Evolutionary conservation across 192 early-diverging fungal species (phyloP).

Genomic region (Bifiguratus adelaidae): DNA sequence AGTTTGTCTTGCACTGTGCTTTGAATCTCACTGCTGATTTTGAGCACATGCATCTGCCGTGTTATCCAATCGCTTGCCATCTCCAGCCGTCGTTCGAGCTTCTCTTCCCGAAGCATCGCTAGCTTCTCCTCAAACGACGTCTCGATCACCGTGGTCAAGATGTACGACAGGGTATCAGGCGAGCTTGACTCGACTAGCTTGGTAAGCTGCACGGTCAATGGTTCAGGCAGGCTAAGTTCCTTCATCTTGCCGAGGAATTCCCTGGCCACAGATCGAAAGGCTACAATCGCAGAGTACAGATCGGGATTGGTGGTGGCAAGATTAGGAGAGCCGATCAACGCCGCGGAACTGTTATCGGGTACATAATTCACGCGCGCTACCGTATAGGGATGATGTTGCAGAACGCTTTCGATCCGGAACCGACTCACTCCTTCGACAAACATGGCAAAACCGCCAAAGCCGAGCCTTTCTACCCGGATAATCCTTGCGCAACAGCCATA

Average conservation of each 20-base stretch:
- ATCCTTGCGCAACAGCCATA: slow-evolving; percentile 41
- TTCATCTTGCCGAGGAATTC: slow-evolving; percentile 37
- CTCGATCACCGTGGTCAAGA: slow-evolving; percentile 64
- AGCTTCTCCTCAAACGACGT: slow-evolving; percentile 59
- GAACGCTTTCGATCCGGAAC: slow-evolving; percentile 37
- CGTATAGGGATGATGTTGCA: slow-evolving; percentile 31
- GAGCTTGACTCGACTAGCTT: slow-evolving; percentile 47
- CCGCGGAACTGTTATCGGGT: slow-evolving; percentile 25
- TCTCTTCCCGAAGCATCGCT: slow-evolving; percentile 40
- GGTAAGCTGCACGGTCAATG: slow-evolving; percentile 48
- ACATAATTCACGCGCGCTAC: slow-evolving; percentile 37
- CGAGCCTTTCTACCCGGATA: slow-evolving; percentile 41
- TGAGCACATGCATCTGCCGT: slow-evolving; percentile 67
- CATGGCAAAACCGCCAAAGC: slow-evolving; percentile 46
- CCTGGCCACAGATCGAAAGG: slow-evolving; percentile 35
- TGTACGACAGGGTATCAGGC: slow-evolving; percentile 49
- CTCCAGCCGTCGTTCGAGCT: slow-evolving; percentile 44
- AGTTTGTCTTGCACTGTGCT: slow-evolving; percentile 62
- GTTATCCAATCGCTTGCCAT: slow-evolving; percentile 47
- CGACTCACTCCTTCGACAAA: slow-evolving; percentile 55
- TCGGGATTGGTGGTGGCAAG: slow-evolving; percentile 30
- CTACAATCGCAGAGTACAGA: slow-evolving; percentile 33
- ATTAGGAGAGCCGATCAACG: not conserved
- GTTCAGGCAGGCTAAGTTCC: slow-evolving; percentile 56
- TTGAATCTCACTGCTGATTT: slow-evolving; percentile 67